phyloP scores from a whole-genome alignment of 2,329 filamentous ascomycete genomes.

The Fusarium camptoceras region DNA sequence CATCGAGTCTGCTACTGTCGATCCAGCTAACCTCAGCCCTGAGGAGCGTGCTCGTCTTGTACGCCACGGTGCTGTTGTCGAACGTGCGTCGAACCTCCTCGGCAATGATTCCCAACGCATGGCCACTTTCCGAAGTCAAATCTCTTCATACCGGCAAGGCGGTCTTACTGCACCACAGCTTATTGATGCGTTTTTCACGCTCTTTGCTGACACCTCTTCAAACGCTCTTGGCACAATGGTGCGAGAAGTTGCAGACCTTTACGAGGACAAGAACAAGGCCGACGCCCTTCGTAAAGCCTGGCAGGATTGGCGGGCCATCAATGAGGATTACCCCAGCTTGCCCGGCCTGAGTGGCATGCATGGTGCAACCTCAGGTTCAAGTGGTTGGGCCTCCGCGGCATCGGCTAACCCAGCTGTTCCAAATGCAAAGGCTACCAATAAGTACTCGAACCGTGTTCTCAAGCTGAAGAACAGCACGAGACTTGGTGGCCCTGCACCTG shows the following conservation, averaged over 20 bases:
- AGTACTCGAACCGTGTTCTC: slow-evolving; percentile 66
- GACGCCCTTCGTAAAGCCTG: slow-evolving; percentile 83
- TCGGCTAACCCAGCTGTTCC: slow-evolving; percentile 64
- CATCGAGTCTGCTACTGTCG: slow-evolving; percentile 65
- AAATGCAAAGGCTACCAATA: slow-evolving; percentile 56
- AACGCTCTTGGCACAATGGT: slow-evolving; percentile 88
- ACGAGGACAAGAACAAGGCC: slow-evolving; percentile 82
- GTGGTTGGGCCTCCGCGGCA: slow-evolving; percentile 71
- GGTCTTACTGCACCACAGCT: slow-evolving; percentile 79
- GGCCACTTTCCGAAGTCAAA: slow-evolving; percentile 78
- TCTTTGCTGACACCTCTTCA: slow-evolving; percentile 83
- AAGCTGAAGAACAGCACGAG: slow-evolving; percentile 70
- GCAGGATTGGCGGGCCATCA: slow-evolving; percentile 96
- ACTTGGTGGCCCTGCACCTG: slow-evolving; percentile 53
- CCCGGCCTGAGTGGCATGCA: slow-evolving; percentile 79
- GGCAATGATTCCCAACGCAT: slow-evolving; percentile 82
- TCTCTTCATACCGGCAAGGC: slow-evolving; percentile 81
- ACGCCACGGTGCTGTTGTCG: slow-evolving; percentile 85
- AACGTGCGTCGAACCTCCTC: slow-evolving; percentile 84
- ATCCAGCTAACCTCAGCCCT: slow-evolving; percentile 68
- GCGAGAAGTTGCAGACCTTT: slow-evolving; percentile 91
- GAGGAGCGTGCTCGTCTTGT: slow-evolving; percentile 85
- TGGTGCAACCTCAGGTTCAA: slow-evolving; percentile 67
- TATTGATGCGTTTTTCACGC: slow-evolving; percentile 86
- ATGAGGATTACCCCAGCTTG: slow-evolving; percentile 92